Evolutionary conservation across 306 rosid species (phyloP).

Genomic region (Argentina anserina): DNA sequence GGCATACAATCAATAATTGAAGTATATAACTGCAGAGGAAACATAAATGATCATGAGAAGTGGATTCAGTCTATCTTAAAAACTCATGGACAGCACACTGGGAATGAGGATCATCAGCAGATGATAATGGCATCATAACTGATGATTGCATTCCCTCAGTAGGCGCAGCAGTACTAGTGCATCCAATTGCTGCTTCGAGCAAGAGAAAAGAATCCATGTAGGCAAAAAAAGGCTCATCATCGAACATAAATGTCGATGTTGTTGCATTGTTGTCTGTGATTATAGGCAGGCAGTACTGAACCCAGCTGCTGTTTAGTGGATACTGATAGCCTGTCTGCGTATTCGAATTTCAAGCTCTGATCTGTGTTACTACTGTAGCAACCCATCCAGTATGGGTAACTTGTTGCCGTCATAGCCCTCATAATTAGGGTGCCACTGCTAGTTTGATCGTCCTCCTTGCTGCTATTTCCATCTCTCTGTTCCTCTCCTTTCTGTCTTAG

Average conservation of each 20-base stretch:
- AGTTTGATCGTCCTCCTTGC: not conserved
- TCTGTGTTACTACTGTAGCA: not conserved
- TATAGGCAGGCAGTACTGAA: constrained; percentile 22
- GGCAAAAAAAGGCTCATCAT: constrained; percentile 37
- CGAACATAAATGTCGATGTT: constrained; percentile 22
- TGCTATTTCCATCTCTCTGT: not conserved
- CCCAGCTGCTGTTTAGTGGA: constrained; percentile 7
- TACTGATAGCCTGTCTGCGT: not conserved
- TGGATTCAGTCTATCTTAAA: not conserved
- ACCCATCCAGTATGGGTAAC: not conserved
- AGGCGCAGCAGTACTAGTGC: not conserved
- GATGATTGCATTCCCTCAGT: constrained; percentile 10
- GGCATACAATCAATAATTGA: not conserved
- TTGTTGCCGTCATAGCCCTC: not conserved
- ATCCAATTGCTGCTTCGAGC: constrained; percentile 43
- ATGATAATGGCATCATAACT: not conserved
- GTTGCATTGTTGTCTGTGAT: constrained; percentile 20
- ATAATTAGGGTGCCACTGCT: not conserved
- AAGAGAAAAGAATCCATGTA: constrained; percentile 33
- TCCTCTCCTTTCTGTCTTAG: not conserved
- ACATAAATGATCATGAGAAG: not conserved
- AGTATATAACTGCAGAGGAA: not conserved
- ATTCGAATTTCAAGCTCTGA: not conserved
- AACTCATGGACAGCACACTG: not conserved
- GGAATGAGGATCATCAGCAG: constrained; percentile 6